A percentile compares a stretch with the other conserved stretches of the same genome.
Conservation (phyloP, 148 eudicot species). For the Limonium bicolor region DNA sequence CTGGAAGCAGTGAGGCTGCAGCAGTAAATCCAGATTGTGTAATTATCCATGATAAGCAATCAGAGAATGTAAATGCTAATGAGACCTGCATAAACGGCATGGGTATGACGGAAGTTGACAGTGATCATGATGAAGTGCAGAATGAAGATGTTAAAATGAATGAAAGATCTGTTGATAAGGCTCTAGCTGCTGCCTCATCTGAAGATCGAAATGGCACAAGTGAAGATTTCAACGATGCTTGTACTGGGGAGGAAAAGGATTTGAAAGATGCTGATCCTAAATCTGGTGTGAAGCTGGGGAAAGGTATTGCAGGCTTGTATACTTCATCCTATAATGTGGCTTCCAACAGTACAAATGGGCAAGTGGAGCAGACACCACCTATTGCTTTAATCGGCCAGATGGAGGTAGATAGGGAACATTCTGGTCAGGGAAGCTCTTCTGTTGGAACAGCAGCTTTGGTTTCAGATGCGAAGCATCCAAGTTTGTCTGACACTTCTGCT, state of each 20-base stretch:
- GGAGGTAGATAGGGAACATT: conserved; percentile 4
- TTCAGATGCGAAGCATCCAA: conserved; percentile 8
- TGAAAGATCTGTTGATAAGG: conserved; percentile 12
- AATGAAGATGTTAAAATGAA: conserved; percentile 4
- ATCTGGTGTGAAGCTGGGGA: conserved; percentile 1
- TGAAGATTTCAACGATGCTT: conserved; percentile 12
- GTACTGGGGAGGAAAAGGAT: conserved; percentile 3
- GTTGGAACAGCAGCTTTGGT: conserved; percentile 12
- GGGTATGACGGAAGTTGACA: conserved; percentile 4
- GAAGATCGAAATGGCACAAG: conserved; percentile 8
- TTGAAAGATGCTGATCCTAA: background rate
- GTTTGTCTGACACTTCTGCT: conserved; percentile 10
- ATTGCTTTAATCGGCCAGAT: conserved; percentile 5
- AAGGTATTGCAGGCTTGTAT: conserved; percentile 7
- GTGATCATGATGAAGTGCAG: conserved; percentile 3
- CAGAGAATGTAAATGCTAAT: conserved; percentile 6
- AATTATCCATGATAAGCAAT: conserved; percentile 2
- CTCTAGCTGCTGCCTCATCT: conserved; percentile 10
- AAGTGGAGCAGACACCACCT: conserved; percentile 4
- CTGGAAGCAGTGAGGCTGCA: conserved; percentile 9
- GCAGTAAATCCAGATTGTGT: conserved; percentile 15
- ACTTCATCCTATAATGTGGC: conserved; percentile 5
- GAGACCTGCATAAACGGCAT: background rate
- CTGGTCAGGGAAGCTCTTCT: conserved; percentile 6
- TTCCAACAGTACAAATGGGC: conserved; percentile 6